phyloP scores from a whole-genome alignment of 1,284 basidiomycete species.

The Ceratobasidium sp. region DNA sequence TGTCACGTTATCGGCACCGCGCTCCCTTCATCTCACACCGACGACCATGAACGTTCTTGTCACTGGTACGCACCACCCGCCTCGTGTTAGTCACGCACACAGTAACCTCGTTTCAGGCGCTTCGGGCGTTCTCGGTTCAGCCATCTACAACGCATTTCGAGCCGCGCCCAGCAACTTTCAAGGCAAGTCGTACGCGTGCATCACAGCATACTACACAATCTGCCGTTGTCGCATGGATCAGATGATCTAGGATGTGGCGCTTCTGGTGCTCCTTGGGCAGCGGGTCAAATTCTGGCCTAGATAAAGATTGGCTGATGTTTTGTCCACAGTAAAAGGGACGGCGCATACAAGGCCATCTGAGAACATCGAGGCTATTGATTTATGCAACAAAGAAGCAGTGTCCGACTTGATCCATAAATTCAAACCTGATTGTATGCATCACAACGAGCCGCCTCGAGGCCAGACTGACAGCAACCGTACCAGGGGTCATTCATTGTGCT shows the following conservation, averaged over 20 bases:
- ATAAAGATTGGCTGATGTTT: background rate
- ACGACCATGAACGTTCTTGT: constrained; percentile 56
- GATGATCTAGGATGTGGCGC: background rate
- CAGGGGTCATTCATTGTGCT: constrained; percentile 86
- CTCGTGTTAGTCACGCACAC: constrained; percentile 9
- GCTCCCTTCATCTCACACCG: background rate
- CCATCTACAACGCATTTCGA: constrained; percentile 68
- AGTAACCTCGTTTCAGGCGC: constrained; percentile 60
- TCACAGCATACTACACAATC: background rate
- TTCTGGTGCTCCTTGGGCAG: background rate
- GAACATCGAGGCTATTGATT: constrained; percentile 65
- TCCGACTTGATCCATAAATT: constrained; percentile 60
- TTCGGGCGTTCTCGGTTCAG: constrained; percentile 76
- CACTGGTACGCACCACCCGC: constrained; percentile 54
- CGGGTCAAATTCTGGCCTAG: background rate
- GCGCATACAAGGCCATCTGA: constrained; percentile 65
- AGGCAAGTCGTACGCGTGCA: constrained; percentile 8
- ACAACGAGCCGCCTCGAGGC: background rate
- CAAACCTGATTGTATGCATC: constrained; percentile 67
- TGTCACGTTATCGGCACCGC: background rate
- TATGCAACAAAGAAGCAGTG: constrained; percentile 61
- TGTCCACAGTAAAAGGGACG: constrained; percentile 59
- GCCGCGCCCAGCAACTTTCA: background rate
- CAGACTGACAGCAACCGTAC: constrained; percentile 11
- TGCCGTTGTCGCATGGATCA: too few species aligned